Evolutionary conservation across 1,284 basidiomycete genomes (phyloP).

Genomic region (Pseudozyma hubeiensis): DNA sequence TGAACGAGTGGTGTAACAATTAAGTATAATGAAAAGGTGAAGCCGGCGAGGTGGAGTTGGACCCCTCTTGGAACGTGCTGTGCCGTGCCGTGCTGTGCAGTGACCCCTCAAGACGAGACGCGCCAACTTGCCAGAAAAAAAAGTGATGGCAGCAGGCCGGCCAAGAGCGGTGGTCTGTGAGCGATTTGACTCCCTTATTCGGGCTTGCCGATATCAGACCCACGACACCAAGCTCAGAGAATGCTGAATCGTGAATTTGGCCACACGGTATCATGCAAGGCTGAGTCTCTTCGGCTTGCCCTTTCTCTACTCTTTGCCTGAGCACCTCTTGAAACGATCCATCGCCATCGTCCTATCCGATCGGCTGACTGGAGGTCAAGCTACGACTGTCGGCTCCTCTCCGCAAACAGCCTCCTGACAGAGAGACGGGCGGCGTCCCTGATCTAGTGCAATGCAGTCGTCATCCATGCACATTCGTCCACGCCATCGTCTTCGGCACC

Average conservation of each 20-base stretch:
- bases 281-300: too few species aligned
- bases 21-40: not conserved
- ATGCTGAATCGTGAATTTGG: too few species aligned
- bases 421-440: constrained; percentile 8
- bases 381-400: constrained; percentile 2
- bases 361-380: constrained; percentile 1
- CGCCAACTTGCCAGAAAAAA: not conserved
- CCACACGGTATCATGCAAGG: too few species aligned
- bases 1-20: constrained; percentile 13
- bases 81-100: not conserved
- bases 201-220: too few species aligned
- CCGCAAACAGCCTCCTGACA: constrained; percentile 4
- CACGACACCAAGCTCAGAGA: too few species aligned
- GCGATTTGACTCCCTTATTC: not conserved
- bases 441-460: constrained; percentile 37
- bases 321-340: too few species aligned
- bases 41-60: constrained; percentile 6
- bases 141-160: not conserved
- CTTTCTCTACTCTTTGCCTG: too few species aligned
- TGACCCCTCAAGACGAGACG: not conserved
- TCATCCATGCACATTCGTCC: constrained; percentile 25
- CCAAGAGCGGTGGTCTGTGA: constrained; percentile 13
- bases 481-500: constrained; percentile 50
- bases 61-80: constrained; percentile 15
- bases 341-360: constrained; percentile 1